phyloP scores from a whole-genome alignment of 192 early-diverging fungal species.

The Entophlyctis luteolus region DNA sequence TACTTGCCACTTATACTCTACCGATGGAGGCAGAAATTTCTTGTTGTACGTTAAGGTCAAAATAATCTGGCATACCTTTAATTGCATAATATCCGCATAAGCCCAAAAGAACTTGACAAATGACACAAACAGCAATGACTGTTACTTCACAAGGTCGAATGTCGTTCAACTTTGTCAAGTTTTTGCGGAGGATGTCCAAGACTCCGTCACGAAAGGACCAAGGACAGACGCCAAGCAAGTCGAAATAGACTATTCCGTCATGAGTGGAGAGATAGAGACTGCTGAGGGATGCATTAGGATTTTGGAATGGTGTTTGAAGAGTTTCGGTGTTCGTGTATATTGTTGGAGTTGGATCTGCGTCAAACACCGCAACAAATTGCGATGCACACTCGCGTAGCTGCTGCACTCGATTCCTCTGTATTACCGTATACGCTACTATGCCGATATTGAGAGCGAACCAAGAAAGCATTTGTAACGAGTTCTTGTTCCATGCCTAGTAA shows the following conservation, averaged over 20 bases:
- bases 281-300: not conserved
- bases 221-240: constrained; percentile 4
- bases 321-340: not conserved
- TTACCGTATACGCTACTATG: not conserved
- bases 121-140: not conserved
- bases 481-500: constrained; percentile 14
- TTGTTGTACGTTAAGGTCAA: not conserved
- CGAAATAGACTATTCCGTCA: constrained; percentile 9
- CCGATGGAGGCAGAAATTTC: not conserved
- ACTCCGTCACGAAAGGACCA: not conserved
- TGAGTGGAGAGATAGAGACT: not conserved
- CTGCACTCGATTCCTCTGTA: constrained; percentile 5
- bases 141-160: not conserved
- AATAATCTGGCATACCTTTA: not conserved
- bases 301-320: not conserved
- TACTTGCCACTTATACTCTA: constrained; percentile 34
- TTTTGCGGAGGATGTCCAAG: not conserved
- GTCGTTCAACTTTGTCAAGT: not conserved
- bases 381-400: not conserved
- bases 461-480: constrained; percentile 3
- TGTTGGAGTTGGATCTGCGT: not conserved
- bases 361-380: not conserved
- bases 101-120: not conserved
- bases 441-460: not conserved
- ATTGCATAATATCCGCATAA: not conserved